Evolutionary conservation across 1,284 basidiomycete genomes (phyloP).

Genomic region (Apiotrichum mycotoxinovorans): DNA sequence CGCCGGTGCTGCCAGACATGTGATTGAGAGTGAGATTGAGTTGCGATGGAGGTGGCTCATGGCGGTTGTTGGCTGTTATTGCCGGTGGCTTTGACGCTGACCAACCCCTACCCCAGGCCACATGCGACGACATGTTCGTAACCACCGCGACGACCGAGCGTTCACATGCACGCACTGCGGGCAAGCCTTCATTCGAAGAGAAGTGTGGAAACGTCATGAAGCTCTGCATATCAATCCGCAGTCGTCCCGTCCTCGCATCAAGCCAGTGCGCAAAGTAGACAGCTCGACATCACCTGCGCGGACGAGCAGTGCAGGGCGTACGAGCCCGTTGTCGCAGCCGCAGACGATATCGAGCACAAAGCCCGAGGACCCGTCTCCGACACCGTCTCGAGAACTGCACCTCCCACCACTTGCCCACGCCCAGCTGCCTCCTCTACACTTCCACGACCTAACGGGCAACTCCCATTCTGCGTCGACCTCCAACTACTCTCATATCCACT

Average conservation of each 20-base stretch:
- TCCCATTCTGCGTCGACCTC: not conserved
- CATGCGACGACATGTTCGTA: conserved; percentile 13
- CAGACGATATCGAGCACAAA: not conserved
- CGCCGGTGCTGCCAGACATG: no score
- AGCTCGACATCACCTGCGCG: not conserved
- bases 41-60: no score
- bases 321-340: not conserved
- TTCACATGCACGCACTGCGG: conserved; percentile 15
- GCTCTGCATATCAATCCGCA: conserved; percentile 14
- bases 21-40: no score
- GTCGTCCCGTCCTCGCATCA: conserved; percentile 12
- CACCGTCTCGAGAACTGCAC: not conserved
- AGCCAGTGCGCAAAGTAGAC: conserved; percentile 8
- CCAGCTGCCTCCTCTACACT: not conserved
- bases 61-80: not conserved
- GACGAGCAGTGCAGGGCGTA: not conserved
- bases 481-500: not conserved
- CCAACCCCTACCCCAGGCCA: conserved; percentile 3
- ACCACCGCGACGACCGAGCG: conserved; percentile 8
- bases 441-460: no score
- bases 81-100: not conserved
- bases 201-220: conserved; percentile 16
- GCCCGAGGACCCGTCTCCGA: not conserved
- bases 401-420: not conserved
- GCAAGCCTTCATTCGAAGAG: conserved; percentile 11